Evolutionary conservation across 169 alveolate genomes (phyloP).

Genomic region (Plasmodium berghei): DNA sequence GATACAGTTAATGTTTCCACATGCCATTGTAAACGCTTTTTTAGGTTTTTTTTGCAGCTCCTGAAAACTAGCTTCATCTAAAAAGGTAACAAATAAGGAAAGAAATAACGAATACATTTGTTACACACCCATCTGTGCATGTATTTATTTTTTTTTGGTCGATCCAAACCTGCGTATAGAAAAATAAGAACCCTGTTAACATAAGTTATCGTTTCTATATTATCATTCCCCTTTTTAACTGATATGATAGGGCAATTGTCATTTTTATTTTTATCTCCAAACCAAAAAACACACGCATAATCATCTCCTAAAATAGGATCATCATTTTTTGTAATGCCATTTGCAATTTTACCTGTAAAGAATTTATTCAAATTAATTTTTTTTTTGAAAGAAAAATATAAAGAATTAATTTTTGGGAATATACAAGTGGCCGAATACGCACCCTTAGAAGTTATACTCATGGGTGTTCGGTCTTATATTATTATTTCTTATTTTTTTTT

Average conservation of each 20-base stretch:
- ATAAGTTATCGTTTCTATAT: conserved; percentile 88
- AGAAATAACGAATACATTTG: not conserved
- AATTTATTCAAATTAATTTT: not conserved
- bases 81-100: not conserved
- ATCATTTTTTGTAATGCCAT: conserved; percentile 86
- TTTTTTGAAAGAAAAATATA: not conserved
- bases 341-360: conserved; percentile 87
- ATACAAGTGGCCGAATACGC: not conserved
- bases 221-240: conserved; percentile 88
- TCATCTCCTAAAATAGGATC: conserved; percentile 94
- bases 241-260: conserved; percentile 91
- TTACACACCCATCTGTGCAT: not conserved
- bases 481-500: not conserved
- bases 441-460: not conserved
- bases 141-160: not conserved
- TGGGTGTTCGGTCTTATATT: not conserved
- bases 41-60: conserved; percentile 89
- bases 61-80: conserved; percentile 92
- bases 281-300: conserved; percentile 91
- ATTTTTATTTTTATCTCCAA: conserved; percentile 86
- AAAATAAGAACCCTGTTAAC: conserved; percentile 92
- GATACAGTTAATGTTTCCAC: conserved; percentile 91
- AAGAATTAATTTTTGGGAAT: not conserved
- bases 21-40: conserved; percentile 91
- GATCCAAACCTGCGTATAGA: conserved; percentile 89